phyloP scores from a whole-genome alignment of 179 eudicot genomes.

The Dionaea muscipula region DNA sequence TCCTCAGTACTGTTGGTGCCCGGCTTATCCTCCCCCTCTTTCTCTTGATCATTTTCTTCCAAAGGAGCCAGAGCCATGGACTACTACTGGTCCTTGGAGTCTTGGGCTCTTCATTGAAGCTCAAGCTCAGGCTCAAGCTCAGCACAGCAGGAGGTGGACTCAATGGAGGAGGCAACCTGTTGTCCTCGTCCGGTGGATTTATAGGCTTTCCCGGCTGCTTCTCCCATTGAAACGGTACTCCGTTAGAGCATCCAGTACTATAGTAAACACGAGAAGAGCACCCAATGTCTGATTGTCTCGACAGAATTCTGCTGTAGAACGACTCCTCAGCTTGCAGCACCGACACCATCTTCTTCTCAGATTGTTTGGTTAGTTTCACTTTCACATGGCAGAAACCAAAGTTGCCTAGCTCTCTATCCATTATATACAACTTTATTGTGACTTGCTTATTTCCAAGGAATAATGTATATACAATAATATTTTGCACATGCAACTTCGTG shows the following conservation, averaged over 20 bases:
- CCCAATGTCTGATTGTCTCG: constrained; percentile 26
- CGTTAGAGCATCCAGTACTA: constrained; percentile 15
- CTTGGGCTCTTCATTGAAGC: constrained; percentile 14
- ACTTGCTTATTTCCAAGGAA: too few species aligned
- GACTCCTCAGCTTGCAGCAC: constrained; percentile 13
- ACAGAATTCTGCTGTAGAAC: constrained; percentile 17
- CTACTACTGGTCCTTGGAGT: constrained; percentile 15
- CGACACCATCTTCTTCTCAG: constrained; percentile 3
- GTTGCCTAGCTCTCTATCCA: too few species aligned
- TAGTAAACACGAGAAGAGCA: constrained; percentile 26
- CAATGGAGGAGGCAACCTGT: constrained; percentile 14
- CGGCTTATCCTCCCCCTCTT: not conserved
- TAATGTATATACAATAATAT: too few species aligned
- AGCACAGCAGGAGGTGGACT: constrained; percentile 35
- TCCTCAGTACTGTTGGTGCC: too few species aligned
- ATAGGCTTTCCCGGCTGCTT: constrained; percentile 31
- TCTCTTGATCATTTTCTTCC: constrained; percentile 12
- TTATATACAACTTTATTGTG: too few species aligned
- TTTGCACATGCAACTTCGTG: too few species aligned
- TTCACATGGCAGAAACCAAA: too few species aligned
- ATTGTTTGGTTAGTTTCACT: too few species aligned
- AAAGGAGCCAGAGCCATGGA: constrained; percentile 21
- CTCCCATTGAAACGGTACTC: constrained; percentile 37
- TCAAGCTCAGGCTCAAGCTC: constrained; percentile 20
- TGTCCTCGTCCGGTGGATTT: constrained; percentile 11